These are phyloP conservation scores for Lipomyces starkeyi DNA, from an alignment of 805 yeast genomes.

Conservation along the genomic window DNA sequence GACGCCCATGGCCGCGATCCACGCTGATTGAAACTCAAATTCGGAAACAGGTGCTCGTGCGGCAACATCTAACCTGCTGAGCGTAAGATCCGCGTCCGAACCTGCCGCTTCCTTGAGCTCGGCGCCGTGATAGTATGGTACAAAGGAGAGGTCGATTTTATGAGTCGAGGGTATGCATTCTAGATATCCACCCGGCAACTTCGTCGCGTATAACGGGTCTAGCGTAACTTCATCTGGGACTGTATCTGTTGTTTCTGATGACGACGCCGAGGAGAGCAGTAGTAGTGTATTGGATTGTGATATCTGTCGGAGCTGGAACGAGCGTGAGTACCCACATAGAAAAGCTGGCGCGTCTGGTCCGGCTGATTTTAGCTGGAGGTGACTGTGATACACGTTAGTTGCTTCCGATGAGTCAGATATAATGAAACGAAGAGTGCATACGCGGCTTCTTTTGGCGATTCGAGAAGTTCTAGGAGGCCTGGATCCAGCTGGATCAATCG, in stretches of 20 bases:
- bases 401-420: not conserved
- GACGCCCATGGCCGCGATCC: conserved; percentile 64
- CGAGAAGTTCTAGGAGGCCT: conserved; percentile 24
- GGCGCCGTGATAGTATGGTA: conserved; percentile 33
- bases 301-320: conserved; percentile 74
- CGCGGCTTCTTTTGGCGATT: conserved; percentile 20
- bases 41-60: conserved; percentile 56
- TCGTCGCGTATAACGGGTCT: conserved; percentile 5
- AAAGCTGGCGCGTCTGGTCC: conserved; percentile 51
- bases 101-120: conserved; percentile 11
- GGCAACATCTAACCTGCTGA: conserved; percentile 3
- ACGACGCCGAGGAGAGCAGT: conserved; percentile 48
- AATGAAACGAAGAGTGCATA: not conserved
- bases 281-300: conserved; percentile 88
- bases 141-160: conserved; percentile 23
- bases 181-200: conserved; percentile 24
- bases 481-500: conserved; percentile 32
- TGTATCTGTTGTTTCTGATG: not conserved
- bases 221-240: not conserved
- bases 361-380: conserved; percentile 20
- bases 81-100: not conserved
- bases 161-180: conserved; percentile 30
- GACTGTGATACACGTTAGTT: conserved; percentile 1
- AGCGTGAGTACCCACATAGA: conserved; percentile 61
- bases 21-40: conserved; percentile 57